phyloP scores from a whole-genome alignment of 1,284 basidiomycete species.

The Cutaneotrichosporon cavernicola region DNA sequence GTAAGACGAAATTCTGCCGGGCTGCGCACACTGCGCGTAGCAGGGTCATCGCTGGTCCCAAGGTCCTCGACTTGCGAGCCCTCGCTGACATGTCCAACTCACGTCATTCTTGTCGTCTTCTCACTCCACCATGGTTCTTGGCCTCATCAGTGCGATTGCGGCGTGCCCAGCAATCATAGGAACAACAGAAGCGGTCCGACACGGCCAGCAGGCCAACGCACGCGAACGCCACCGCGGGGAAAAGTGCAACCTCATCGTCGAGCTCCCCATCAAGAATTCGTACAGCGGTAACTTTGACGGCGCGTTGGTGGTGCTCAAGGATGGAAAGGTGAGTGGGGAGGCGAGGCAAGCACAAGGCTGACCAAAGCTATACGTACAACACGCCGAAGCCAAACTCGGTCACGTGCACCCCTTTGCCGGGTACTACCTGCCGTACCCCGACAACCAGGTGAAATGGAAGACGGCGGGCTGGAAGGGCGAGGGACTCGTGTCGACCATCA shows the following conservation, averaged over 20 bases:
- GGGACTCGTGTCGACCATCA: constrained; percentile 27
- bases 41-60: not conserved
- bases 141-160: constrained; percentile 26
- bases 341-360: not conserved
- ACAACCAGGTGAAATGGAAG: constrained; percentile 25
- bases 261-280: constrained; percentile 15
- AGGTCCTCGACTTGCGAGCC: not conserved
- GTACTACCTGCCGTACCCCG: constrained; percentile 28
- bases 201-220: constrained; percentile 27
- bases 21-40: not conserved
- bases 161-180: constrained; percentile 29
- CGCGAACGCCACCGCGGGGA: constrained; percentile 24
- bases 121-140: constrained; percentile 23
- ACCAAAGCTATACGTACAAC: constrained; percentile 24
- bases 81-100: not conserved
- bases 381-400: constrained; percentile 18
- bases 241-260: constrained; percentile 23
- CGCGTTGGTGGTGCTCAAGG: constrained; percentile 23
- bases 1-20: not conserved
- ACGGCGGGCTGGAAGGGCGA: constrained; percentile 28
- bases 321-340: constrained; percentile 20
- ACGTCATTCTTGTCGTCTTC: not conserved
- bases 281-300: constrained; percentile 26
- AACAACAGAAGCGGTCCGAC: constrained; percentile 27
- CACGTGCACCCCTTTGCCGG: constrained; percentile 24